A percentile compares a stretch with the other conserved stretches of the same genome.
phyloP scores from a whole-genome alignment of 768 basidiomycete species.

The Mycena leptocephala region DNA sequence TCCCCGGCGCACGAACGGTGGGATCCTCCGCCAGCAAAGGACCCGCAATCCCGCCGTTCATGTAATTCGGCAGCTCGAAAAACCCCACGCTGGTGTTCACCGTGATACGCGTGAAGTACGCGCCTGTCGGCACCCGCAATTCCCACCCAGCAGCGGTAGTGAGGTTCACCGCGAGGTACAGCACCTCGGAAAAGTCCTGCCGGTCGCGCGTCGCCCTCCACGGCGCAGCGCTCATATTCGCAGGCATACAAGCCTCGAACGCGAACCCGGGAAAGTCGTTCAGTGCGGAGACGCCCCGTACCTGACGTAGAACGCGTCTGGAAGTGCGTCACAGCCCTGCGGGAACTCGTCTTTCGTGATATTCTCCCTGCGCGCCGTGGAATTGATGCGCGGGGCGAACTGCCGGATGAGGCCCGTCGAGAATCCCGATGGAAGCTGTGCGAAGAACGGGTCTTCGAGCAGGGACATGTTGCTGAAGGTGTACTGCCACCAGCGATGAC shows the following conservation, averaged over 20 bases:
- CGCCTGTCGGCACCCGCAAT: neutral
- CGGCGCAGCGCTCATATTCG: neutral
- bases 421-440: conserved; percentile 23
- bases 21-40: neutral
- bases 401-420: conserved; percentile 23
- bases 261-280: neutral
- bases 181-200: neutral
- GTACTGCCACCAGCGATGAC: conserved; percentile 8
- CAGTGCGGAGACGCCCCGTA: conserved; percentile 10
- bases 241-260: neutral
- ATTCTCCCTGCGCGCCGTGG: conserved; percentile 26
- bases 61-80: neutral
- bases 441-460: conserved; percentile 27
- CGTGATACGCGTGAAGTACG: neutral
- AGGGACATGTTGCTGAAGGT: conserved; percentile 15
- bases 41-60: neutral
- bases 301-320: neutral
- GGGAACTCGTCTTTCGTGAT: conserved; percentile 26
- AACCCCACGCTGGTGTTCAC: neutral
- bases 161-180: neutral
- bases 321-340: conserved; percentile 8
- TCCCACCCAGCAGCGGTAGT: neutral
- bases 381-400: conserved; percentile 29
- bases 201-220: neutral
- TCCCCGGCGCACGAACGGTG: neutral